Conservation (phyloP, 2,329 filamentous ascomycete species). For the Alternaria dauci region DNA sequence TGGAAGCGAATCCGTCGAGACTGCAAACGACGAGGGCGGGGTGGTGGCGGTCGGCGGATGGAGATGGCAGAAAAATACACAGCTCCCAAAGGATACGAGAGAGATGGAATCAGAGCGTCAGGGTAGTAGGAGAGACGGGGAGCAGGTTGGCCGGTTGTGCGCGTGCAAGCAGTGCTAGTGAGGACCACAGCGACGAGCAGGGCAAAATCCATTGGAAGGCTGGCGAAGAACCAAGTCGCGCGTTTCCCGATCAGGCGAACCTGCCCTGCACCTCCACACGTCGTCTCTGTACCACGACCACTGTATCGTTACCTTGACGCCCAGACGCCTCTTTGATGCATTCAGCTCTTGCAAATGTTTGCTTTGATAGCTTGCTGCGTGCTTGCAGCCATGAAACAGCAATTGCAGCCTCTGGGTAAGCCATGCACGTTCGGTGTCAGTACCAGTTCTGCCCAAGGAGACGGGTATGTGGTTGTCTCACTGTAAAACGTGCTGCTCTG, state of each 20-base stretch:
- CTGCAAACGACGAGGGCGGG: constrained; percentile 8
- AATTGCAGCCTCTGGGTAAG: not conserved
- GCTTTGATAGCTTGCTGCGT: not conserved
- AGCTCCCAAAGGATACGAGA: constrained; percentile 21
- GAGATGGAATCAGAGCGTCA: constrained; percentile 20
- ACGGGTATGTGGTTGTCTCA: not conserved
- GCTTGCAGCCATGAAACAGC: not conserved
- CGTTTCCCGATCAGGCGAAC: constrained; percentile 25
- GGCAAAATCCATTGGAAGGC: constrained; percentile 25
- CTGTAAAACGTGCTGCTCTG: not conserved
- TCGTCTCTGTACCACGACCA: not conserved
- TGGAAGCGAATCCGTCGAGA: constrained; percentile 21
- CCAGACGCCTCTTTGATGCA: not conserved
- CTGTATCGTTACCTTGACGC: not conserved
- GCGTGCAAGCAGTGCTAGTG: constrained; percentile 24
- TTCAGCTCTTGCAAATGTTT: not conserved
- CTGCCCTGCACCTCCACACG: constrained; percentile 6
- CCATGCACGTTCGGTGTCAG: not conserved
- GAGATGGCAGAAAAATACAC: constrained; percentile 28
- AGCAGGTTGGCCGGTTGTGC: constrained; percentile 16
- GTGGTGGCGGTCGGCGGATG: constrained; percentile 18
- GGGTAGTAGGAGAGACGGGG: constrained; percentile 6
- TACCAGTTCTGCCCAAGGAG: not conserved
- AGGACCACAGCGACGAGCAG: constrained; percentile 19
- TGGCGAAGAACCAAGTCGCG: constrained; percentile 20